These are phyloP conservation scores for Trichoderma oligosporum DNA, from an alignment of 2,329 filamentous ascomycete species.

Conservation along the genomic window DNA sequence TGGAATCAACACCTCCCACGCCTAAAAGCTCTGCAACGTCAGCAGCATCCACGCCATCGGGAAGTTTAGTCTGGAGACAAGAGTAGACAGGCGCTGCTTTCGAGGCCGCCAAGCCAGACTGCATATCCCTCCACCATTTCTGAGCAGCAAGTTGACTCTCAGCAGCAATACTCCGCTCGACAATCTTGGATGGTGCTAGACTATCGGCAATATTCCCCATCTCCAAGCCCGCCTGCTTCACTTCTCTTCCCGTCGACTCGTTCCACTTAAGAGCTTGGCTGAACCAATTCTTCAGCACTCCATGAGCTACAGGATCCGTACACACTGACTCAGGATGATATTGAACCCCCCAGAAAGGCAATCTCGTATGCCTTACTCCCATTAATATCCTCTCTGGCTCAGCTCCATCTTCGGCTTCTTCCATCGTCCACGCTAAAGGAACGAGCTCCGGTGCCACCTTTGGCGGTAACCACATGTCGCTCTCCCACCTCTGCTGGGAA, in stretches of 20 bases:
- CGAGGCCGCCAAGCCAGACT: constrained; percentile 29
- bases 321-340: constrained; percentile 90
- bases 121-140: constrained; percentile 27
- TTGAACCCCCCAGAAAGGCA: constrained; percentile 82
- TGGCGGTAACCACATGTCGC: constrained; percentile 39
- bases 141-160: constrained; percentile 23
- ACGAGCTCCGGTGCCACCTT: constrained; percentile 41
- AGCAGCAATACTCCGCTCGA: constrained; percentile 20
- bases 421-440: constrained; percentile 61
- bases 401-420: constrained; percentile 35
- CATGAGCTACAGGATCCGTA: constrained; percentile 63
- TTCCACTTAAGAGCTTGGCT: constrained; percentile 60
- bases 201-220: constrained; percentile 22
- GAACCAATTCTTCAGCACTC: constrained; percentile 75
- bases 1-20: constrained; percentile 40
- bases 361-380: constrained; percentile 63
- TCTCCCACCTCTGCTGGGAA: constrained; percentile 34
- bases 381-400: constrained; percentile 62
- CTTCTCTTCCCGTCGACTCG: constrained; percentile 25
- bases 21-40: constrained; percentile 53
- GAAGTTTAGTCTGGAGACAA: constrained; percentile 43
- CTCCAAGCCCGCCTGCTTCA: background rate
- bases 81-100: constrained; percentile 35
- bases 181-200: constrained; percentile 23
- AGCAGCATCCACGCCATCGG: constrained; percentile 45